Conservation (phyloP, 192 early-diverging fungal genomes). For the Podila horticola region DNA sequence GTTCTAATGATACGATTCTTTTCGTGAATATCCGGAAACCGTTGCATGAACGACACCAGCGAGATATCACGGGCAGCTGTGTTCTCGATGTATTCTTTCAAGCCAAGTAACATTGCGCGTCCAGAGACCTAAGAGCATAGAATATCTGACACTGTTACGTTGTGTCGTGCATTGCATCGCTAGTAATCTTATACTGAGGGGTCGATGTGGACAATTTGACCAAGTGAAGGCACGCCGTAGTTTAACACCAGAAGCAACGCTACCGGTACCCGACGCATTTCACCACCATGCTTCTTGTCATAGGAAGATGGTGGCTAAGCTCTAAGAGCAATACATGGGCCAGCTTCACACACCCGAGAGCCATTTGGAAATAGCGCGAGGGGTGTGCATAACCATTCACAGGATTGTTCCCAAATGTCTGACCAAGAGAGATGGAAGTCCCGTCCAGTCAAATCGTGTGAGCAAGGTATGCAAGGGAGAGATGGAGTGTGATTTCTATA, state of each 20-base stretch:
- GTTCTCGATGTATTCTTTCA: constrained; percentile 28
- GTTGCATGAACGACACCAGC: constrained; percentile 31
- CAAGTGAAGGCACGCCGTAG: constrained; percentile 40
- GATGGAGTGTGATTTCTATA: neutral
- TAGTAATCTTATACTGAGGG: constrained; percentile 19
- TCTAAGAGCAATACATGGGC: constrained; percentile 45
- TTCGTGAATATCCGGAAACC: constrained; percentile 29
- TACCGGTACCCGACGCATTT: constrained; percentile 43
- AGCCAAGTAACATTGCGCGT: constrained; percentile 23
- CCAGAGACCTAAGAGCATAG: constrained; percentile 12
- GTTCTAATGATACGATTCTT: constrained; percentile 21
- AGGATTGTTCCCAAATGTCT: constrained; percentile 45
- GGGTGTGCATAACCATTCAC: constrained; percentile 34
- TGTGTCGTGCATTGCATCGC: constrained; percentile 11
- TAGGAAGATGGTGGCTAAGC: constrained; percentile 39
- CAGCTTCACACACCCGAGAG: constrained; percentile 38
- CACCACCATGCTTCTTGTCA: constrained; percentile 41
- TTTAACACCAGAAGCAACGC: constrained; percentile 42
- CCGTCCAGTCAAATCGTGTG: constrained; percentile 37
- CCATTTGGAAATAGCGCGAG: constrained; percentile 13
- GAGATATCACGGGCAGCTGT: constrained; percentile 22
- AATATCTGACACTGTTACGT: constrained; percentile 13
- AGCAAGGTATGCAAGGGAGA: constrained; percentile 9
- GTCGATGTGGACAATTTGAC: constrained; percentile 33
- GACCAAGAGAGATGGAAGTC: constrained; percentile 44